Percentiles rank a stretch among this genome's conserved stretches.
phyloP scores from a whole-genome alignment of 306 rosid species.

The Macrotyloma uniflorum region DNA sequence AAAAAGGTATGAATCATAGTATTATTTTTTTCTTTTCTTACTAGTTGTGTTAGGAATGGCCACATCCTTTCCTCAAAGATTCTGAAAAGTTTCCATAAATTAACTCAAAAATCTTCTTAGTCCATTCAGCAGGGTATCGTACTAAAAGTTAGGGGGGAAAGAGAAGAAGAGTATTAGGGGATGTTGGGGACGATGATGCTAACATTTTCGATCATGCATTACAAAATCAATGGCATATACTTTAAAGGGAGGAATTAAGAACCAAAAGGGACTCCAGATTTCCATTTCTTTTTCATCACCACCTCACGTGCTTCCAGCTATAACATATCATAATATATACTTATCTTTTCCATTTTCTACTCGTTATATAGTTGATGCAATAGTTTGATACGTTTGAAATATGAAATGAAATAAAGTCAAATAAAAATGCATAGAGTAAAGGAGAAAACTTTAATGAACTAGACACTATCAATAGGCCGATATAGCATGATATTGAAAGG shows the following conservation, averaged over 20 bases:
- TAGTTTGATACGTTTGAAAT: too few species aligned
- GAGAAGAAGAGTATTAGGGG: not conserved
- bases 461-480: too few species aligned
- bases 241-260: conserved; percentile 2
- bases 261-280: not conserved
- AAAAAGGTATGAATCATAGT: conserved; percentile 42
- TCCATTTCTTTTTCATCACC: conserved; percentile 5
- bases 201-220: conserved; percentile 24
- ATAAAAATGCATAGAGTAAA: too few species aligned
- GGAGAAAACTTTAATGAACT: too few species aligned
- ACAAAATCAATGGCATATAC: not conserved
- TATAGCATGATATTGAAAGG: too few species aligned
- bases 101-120: not conserved
- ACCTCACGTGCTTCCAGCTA: conserved; percentile 4
- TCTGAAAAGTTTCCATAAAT: conserved; percentile 42
- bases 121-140: conserved; percentile 1
- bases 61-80: conserved; percentile 38
- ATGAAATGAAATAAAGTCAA: too few species aligned
- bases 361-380: too few species aligned
- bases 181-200: conserved; percentile 26
- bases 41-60: conserved; percentile 47
- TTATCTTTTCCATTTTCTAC: not conserved
- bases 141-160: conserved; percentile 34
- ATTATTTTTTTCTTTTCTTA: conserved; percentile 78
- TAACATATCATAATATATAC: not conserved